Evolutionary conservation across 495 filamentous ascomycete species (phyloP).

Genomic region (Penicillium canariense): DNA sequence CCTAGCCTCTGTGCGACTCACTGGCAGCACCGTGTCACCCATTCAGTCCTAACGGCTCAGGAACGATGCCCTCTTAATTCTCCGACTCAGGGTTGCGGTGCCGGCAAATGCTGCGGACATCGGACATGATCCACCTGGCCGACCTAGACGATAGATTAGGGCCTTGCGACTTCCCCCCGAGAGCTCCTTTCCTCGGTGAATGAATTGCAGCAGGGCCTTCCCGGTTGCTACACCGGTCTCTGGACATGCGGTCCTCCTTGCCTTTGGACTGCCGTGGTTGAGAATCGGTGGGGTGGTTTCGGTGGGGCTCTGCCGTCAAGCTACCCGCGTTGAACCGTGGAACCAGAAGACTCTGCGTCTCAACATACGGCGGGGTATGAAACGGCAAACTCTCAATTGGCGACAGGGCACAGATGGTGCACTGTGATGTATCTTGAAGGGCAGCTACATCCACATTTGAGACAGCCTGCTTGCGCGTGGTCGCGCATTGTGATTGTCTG

Average conservation of each 20-base stretch:
- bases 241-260: neutral
- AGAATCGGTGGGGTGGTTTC: neutral
- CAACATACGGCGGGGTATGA: no score
- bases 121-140: neutral
- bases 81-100: slow-evolving; percentile 1
- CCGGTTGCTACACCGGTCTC: neutral
- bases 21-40: slow-evolving; percentile 13
- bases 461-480: neutral
- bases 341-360: neutral
- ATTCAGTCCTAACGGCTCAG: slow-evolving; percentile 8
- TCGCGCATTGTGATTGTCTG: neutral
- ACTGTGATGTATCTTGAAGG: no score
- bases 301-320: slow-evolving; percentile 5
- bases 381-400: no score
- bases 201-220: neutral
- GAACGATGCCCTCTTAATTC: slow-evolving; percentile 8
- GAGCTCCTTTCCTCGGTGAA: neutral
- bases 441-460: neutral
- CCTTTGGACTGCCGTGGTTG: neutral
- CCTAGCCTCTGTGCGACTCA: slow-evolving; percentile 4
- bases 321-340: slow-evolving; percentile 4
- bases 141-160: no score
- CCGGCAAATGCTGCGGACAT: neutral
- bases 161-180: no score
- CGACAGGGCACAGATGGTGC: no score